These are phyloP conservation scores for Plantago elongata DNA, from an alignment of 257 asterid species.

Conservation along the genomic window DNA sequence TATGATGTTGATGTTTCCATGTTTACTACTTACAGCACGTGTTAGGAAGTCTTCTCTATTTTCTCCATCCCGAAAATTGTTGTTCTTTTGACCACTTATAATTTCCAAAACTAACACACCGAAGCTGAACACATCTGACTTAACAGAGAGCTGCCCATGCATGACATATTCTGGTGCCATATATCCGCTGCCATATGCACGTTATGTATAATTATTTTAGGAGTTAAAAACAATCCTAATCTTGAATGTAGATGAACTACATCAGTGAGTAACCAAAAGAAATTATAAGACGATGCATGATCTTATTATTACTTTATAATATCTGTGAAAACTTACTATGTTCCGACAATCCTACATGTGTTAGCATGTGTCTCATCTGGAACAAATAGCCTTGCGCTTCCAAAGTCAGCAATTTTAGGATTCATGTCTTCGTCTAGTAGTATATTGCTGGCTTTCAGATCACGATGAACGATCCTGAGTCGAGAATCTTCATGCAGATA, in stretches of 20 bases:
- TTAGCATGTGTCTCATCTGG: constrained; percentile 15
- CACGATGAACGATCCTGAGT: constrained; percentile 19
- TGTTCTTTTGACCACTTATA: constrained; percentile 26
- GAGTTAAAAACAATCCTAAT: not conserved
- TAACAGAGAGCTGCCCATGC: constrained; percentile 19
- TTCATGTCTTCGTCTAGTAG: constrained; percentile 23
- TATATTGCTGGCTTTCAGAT: constrained; percentile 24
- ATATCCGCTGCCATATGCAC: constrained; percentile 18
- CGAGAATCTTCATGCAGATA: constrained; percentile 28
- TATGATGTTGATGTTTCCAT: not conserved
- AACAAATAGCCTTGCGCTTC: constrained; percentile 22
- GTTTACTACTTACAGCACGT: constrained; percentile 26
- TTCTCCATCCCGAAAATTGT: constrained; percentile 14
- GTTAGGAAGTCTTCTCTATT: constrained; percentile 27
- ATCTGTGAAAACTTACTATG: constrained; percentile 19
- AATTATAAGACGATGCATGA: not conserved
- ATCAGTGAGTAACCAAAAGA: not conserved
- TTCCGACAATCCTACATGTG: constrained; percentile 26
- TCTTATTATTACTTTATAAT: not conserved
- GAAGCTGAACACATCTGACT: constrained; percentile 29
- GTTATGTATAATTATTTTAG: not conserved
- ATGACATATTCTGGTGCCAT: constrained; percentile 31
- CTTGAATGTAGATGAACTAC: not conserved
- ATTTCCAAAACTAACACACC: constrained; percentile 28
- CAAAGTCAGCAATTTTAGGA: constrained; percentile 28